Evolutionary conservation across 2,329 filamentous ascomycete species (phyloP).

Genomic region (Cytospora mali): DNA sequence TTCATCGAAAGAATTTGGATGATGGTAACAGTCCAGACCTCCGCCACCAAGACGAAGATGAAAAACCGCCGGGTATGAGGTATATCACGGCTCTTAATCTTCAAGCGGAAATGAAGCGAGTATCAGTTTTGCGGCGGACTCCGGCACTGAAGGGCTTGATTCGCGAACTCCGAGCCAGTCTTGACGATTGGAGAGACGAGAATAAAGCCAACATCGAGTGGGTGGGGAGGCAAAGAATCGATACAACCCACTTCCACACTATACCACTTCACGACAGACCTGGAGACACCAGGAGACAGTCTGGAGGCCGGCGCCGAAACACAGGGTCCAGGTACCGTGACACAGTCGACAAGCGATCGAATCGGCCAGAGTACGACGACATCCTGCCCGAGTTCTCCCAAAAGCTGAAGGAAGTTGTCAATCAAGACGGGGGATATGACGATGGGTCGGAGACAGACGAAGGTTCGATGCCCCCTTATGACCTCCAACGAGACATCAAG

Average conservation of each 20-base stretch:
- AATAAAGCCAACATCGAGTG: not conserved
- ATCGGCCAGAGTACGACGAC: not conserved
- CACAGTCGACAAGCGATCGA: not conserved
- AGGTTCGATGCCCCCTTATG: slow-evolving; percentile 4
- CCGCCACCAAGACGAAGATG: not conserved
- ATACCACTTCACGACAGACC: not conserved
- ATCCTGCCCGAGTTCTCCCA: slow-evolving; percentile 6
- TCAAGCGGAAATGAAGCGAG: slow-evolving; percentile 19
- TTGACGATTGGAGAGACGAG: slow-evolving; percentile 7
- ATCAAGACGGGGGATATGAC: slow-evolving; percentile 2
- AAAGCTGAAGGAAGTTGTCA: slow-evolving; percentile 8
- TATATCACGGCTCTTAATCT: slow-evolving; percentile 21
- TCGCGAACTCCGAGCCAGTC: slow-evolving; percentile 10
- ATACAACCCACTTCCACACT: slow-evolving; percentile 3
- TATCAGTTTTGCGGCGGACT: slow-evolving; percentile 17
- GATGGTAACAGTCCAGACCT: not conserved
- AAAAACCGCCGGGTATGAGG: slow-evolving; percentile 14
- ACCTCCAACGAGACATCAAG: slow-evolving; percentile 18
- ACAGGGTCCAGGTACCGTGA: not conserved
- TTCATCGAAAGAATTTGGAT: not conserved
- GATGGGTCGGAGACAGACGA: not conserved
- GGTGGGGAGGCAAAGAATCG: not conserved
- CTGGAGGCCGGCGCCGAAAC: not conserved
- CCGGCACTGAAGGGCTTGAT: slow-evolving; percentile 14
- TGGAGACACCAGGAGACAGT: not conserved